Conservation (phyloP, 2,329 filamentous ascomycete species). For the Neofusicoccum umdonicola region DNA sequence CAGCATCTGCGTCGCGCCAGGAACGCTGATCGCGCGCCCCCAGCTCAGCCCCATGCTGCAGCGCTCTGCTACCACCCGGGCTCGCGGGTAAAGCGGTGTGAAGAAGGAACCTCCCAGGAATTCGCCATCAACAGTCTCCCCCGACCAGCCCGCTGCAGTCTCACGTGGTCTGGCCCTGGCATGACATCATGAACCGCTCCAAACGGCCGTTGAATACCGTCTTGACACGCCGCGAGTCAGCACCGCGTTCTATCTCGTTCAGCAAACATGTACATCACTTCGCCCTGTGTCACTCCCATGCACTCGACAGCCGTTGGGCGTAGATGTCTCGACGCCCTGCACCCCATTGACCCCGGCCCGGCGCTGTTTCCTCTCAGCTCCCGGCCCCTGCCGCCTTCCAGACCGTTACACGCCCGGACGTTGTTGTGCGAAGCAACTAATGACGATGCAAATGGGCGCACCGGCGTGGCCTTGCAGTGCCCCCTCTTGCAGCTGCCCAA, state of each 20-base stretch:
- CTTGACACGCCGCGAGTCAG: not conserved
- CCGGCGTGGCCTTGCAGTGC: constrained; percentile 9
- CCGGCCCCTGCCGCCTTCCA: constrained; percentile 11
- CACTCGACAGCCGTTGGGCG: not conserved
- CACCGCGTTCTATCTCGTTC: not conserved
- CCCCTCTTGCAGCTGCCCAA: not conserved
- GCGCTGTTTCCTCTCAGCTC: not conserved
- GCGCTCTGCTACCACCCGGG: not conserved
- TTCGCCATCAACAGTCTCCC: not conserved
- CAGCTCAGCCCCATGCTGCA: not conserved
- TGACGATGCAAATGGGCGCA: not conserved
- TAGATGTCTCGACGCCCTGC: not conserved
- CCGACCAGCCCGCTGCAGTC: not conserved
- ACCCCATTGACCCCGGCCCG: not conserved
- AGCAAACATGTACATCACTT: constrained; percentile 1
- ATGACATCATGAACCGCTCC: constrained; percentile 17
- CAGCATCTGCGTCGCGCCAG: constrained; percentile 7
- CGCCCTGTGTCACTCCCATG: not conserved
- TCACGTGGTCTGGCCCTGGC: constrained; percentile 10
- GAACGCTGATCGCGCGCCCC: constrained; percentile 1
- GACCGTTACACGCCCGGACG: constrained; percentile 17
- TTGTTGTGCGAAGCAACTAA: constrained; percentile 11
- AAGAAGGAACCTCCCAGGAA: constrained; percentile 12
- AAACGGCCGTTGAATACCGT: constrained; percentile 2
- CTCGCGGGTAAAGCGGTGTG: constrained; percentile 12